These are phyloP conservation scores for Paramecium biaurelia DNA, from an alignment of 73 alveolate genomes.

Conservation along the genomic window DNA sequence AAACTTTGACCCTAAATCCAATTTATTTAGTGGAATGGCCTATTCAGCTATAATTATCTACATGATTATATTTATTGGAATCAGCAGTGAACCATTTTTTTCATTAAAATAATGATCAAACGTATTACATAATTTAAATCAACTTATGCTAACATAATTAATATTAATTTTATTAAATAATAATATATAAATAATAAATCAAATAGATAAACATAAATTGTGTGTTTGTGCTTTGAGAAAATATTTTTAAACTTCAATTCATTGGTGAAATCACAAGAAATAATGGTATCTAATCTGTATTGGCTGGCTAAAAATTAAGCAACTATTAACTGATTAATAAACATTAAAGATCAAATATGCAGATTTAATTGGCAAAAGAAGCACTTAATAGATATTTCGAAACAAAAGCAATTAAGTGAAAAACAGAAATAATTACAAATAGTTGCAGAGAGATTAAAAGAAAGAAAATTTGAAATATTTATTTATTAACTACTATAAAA, in stretches of 20 bases:
- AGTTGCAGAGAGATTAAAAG: constrained; percentile 56
- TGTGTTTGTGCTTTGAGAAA: not conserved
- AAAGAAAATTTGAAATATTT: not conserved
- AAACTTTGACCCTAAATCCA: not conserved
- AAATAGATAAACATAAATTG: constrained; percentile 9
- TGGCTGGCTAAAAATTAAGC: not conserved
- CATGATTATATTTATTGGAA: not conserved
- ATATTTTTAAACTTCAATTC: not conserved
- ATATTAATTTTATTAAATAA: not conserved
- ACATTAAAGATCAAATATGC: constrained; percentile 4
- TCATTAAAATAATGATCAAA: not conserved
- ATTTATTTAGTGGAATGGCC: not conserved
- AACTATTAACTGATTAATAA: constrained; percentile 1
- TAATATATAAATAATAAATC: not conserved
- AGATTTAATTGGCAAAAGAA: not conserved
- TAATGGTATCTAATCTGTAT: constrained; percentile 42
- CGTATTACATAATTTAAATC: not conserved
- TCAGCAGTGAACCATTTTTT: not conserved
- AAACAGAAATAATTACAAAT: not conserved
- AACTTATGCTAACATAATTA: not conserved
- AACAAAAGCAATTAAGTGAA: not conserved
- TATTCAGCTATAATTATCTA: not conserved
- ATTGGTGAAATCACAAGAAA: not conserved
- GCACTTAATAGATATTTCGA: not conserved
- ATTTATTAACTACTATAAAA: not conserved